phyloP scores from a whole-genome alignment of 148 eudicot genomes.

The Heliosperma pusillum region DNA sequence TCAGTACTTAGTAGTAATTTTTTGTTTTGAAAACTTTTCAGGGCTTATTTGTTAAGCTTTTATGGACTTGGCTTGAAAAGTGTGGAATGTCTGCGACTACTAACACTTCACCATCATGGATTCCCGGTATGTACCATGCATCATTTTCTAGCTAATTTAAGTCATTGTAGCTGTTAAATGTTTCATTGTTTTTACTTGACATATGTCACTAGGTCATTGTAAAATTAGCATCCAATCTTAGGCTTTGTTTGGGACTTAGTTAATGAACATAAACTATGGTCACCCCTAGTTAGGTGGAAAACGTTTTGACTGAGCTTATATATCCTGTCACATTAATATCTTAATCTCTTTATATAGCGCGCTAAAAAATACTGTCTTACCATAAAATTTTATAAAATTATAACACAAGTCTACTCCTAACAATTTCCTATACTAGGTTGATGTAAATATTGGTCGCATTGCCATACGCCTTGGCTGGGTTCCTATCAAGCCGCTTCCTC shows the following conservation, averaged over 20 bases:
- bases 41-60: constrained; percentile 73
- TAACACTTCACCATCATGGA: constrained; percentile 65
- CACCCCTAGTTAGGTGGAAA: background rate
- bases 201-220: background rate
- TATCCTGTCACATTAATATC: background rate
- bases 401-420: background rate
- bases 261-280: background rate
- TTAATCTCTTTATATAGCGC: background rate
- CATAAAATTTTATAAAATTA: background rate
- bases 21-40: constrained; percentile 18
- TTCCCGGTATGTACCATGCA: constrained; percentile 57
- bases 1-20: background rate
- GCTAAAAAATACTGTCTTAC: background rate
- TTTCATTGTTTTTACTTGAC: background rate
- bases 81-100: constrained; percentile 73
- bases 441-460: constrained; percentile 66
- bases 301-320: background rate
- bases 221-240: background rate
- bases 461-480: constrained; percentile 84
- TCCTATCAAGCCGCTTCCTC: constrained; percentile 69
- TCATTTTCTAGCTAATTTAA: background rate
- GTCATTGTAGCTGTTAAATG: background rate
- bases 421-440: constrained; percentile 49
- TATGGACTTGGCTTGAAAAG: constrained; percentile 82
- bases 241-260: background rate